Evolutionary conservation across 331 rosid genomes (phyloP).

Genomic region (Telfairia occidentalis): DNA sequence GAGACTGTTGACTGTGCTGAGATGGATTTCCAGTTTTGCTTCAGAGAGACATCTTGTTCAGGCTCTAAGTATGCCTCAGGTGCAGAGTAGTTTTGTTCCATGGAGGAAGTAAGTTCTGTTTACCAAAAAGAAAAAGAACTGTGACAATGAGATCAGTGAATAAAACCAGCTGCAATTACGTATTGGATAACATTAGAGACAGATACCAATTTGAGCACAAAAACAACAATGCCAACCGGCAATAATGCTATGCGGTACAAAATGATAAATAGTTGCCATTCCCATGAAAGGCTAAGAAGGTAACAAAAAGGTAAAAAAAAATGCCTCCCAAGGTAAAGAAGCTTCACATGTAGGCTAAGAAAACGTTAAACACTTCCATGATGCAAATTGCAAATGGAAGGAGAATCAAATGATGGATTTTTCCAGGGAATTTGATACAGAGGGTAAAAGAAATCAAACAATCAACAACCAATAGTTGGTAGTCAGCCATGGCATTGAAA

Average conservation of each 20-base stretch:
- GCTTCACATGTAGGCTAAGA: neutral
- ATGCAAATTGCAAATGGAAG: neutral
- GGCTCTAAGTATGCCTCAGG: conserved; percentile 36
- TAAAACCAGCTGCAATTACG: neutral
- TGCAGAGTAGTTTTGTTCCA: conserved; percentile 36
- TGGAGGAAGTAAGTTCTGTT: conserved; percentile 9
- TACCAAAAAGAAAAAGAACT: neutral
- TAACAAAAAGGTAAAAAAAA: neutral
- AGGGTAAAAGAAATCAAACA: neutral
- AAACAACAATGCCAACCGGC: neutral
- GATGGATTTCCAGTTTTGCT: conserved; percentile 40
- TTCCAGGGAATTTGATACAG: neutral
- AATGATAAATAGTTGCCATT: neutral
- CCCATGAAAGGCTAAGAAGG: neutral
- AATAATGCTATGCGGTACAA: neutral
- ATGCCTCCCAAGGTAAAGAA: neutral
- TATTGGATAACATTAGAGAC: neutral
- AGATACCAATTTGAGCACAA: neutral
- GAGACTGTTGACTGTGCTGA: conserved; percentile 21
- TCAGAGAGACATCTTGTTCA: conserved; percentile 26
- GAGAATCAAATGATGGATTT: neutral
- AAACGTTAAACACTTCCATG: neutral
- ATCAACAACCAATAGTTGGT: neutral
- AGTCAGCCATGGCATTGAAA: neutral
- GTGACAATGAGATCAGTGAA: neutral